Conservation (phyloP, 176 grass and related monocot species). For the Carex kokanica region DNA sequence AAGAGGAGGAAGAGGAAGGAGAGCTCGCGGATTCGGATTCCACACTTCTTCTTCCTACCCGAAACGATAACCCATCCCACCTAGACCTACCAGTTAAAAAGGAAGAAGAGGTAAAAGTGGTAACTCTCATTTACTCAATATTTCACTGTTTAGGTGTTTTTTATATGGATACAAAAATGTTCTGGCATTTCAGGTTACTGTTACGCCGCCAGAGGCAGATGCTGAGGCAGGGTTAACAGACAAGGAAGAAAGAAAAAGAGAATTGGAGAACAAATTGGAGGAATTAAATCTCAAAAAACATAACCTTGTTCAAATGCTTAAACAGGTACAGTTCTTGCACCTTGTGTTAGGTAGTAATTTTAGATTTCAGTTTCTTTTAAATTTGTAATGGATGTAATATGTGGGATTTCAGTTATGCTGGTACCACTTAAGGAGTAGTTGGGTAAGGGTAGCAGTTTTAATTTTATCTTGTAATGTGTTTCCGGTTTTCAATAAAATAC, state of each 20-base stretch:
- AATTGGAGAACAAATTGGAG: slow-evolving; percentile 66
- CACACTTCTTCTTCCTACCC: not conserved
- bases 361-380: too few relatives aligned
- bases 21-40: not conserved
- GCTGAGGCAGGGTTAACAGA: slow-evolving; percentile 28
- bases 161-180: too few relatives aligned
- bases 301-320: slow-evolving; percentile 96
- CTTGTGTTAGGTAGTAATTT: too few relatives aligned
- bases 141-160: too few relatives aligned
- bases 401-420: too few relatives aligned
- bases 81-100: not conserved
- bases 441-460: too few relatives aligned
- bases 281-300: slow-evolving; percentile 82
- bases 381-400: too few relatives aligned
- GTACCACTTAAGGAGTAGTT: too few relatives aligned
- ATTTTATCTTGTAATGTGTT: too few relatives aligned
- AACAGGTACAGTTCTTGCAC: slow-evolving; percentile 58
- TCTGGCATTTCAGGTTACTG: slow-evolving; percentile 18
- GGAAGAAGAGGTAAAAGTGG: not conserved
- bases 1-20: not conserved
- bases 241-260: slow-evolving; percentile 49
- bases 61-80: not conserved
- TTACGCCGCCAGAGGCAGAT: not conserved
- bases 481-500: too few relatives aligned
- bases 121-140: not conserved